These are phyloP conservation scores for Leucoagaricus sp. DNA, from an alignment of 1,284 basidiomycete genomes.

Conservation along the genomic window DNA sequence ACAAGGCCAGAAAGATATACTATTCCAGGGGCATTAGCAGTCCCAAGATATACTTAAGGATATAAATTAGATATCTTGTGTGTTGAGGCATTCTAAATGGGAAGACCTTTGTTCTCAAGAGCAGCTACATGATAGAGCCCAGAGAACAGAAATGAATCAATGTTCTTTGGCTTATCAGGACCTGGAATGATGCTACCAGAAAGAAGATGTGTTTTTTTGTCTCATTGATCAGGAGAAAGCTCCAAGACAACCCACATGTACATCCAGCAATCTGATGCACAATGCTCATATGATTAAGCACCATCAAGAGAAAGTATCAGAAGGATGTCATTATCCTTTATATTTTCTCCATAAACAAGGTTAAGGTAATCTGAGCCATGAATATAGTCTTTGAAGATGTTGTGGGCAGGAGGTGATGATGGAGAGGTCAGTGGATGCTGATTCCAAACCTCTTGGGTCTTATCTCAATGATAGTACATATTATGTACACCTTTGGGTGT, in stretches of 20 bases:
- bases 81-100: slow-evolving; percentile 26
- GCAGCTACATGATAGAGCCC: slow-evolving; percentile 27
- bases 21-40: slow-evolving; percentile 12
- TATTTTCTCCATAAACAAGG: background rate
- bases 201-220: slow-evolving; percentile 26
- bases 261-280: slow-evolving; percentile 28
- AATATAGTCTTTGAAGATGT: background rate
- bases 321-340: slow-evolving; percentile 9
- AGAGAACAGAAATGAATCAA: slow-evolving; percentile 27
- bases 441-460: background rate
- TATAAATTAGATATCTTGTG: background rate
- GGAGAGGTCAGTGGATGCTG: background rate
- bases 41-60: background rate
- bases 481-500: slow-evolving; percentile 1
- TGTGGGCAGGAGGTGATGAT: too few species aligned
- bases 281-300: slow-evolving; percentile 17
- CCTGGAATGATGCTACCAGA: slow-evolving; percentile 28
- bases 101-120: slow-evolving; percentile 20
- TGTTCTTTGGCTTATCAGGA: slow-evolving; percentile 28
- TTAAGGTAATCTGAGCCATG: slow-evolving; percentile 2
- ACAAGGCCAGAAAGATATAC: too few species aligned
- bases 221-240: slow-evolving; percentile 22
- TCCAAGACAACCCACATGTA: too few species aligned
- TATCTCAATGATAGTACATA: slow-evolving; percentile 1
- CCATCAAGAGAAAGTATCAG: slow-evolving; percentile 14